phyloP scores from a whole-genome alignment of 371 early-diverging fungal species.

The Mortierella sp. region DNA sequence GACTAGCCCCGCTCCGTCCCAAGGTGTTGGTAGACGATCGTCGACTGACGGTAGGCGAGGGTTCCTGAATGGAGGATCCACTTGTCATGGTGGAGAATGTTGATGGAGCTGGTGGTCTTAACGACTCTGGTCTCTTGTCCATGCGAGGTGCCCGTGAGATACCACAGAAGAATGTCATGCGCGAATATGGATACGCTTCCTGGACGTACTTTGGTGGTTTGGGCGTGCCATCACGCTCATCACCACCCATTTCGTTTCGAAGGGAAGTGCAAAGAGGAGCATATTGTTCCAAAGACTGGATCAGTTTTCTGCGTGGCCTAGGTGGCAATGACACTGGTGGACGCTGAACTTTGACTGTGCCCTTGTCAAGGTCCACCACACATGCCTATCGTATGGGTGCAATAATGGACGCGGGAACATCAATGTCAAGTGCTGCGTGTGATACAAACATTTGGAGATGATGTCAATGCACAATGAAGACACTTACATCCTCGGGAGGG shows the following conservation, averaged over 20 bases:
- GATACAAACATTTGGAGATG: too few species aligned
- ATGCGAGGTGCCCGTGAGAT: slow-evolving; percentile 54
- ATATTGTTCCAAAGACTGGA: slow-evolving; percentile 63
- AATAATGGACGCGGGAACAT: too few species aligned
- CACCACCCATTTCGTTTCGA: neutral
- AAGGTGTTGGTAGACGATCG: slow-evolving; percentile 25
- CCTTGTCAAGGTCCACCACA: slow-evolving; percentile 69
- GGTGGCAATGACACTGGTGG: slow-evolving; percentile 59
- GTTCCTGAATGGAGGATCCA: slow-evolving; percentile 18
- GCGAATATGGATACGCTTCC: slow-evolving; percentile 70
- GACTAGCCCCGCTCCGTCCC: slow-evolving; percentile 1
- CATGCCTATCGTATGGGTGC: slow-evolving; percentile 59
- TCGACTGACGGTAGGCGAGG: slow-evolving; percentile 18
- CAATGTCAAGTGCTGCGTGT: neutral
- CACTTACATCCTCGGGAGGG: slow-evolving; percentile 69
- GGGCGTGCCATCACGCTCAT: slow-evolving; percentile 14
- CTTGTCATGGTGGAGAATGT: slow-evolving; percentile 24
- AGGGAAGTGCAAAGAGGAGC: slow-evolving; percentile 56
- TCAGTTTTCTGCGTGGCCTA: slow-evolving; percentile 65
- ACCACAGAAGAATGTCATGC: slow-evolving; percentile 60
- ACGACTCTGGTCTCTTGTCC: slow-evolving; percentile 9
- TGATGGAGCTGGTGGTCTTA: slow-evolving; percentile 15
- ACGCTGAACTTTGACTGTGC: slow-evolving; percentile 60
- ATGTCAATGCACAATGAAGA: too few species aligned
- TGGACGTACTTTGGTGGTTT: slow-evolving; percentile 65